Evolutionary conservation across 352 stramenopile species (phyloP).

Genomic region (Pythium rishiriense): DNA sequence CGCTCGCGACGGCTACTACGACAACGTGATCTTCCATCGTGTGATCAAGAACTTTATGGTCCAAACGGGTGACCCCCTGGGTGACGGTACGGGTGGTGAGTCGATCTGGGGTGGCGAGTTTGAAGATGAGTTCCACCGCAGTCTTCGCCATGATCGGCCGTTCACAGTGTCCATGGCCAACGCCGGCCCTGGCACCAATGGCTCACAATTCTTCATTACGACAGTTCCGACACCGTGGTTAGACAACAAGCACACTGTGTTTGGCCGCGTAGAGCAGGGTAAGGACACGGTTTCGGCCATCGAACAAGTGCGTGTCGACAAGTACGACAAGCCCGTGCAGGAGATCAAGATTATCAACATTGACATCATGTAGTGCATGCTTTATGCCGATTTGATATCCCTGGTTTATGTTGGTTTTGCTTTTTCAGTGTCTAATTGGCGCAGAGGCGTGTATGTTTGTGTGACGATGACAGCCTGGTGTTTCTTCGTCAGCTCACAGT

Average conservation of each 20-base stretch:
- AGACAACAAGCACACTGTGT: conserved; percentile 96
- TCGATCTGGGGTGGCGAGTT: conserved; percentile 99
- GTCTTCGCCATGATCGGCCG: conserved; percentile 93
- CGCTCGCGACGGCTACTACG: conserved; percentile 97
- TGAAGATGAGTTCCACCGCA: conserved; percentile 98
- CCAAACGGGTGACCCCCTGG: conserved; percentile 94
- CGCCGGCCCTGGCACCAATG: conserved; percentile 95
- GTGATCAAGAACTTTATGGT: conserved; percentile 99
- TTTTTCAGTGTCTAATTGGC: conserved; percentile 5
- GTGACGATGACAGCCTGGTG: neutral
- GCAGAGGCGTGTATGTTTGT: neutral
- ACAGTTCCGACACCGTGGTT: conserved; percentile 96
- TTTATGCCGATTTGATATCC: neutral
- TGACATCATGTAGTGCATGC: conserved; percentile 66
- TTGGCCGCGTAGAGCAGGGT: conserved; percentile 88
- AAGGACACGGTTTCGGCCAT: conserved; percentile 98
- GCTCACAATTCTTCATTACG: conserved; percentile 98
- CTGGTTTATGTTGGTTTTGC: neutral
- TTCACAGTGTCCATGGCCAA: conserved; percentile 99
- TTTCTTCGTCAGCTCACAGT: conserved; percentile 31
- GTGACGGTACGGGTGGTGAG: conserved; percentile 97
- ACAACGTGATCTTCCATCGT: conserved; percentile 99
- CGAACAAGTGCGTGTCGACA: conserved; percentile 91
- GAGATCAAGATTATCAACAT: conserved; percentile 91
- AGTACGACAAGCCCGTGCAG: conserved; percentile 71